Conservation (phyloP, 495 filamentous ascomycete species). For the Staphylotrichum longicolle region DNA sequence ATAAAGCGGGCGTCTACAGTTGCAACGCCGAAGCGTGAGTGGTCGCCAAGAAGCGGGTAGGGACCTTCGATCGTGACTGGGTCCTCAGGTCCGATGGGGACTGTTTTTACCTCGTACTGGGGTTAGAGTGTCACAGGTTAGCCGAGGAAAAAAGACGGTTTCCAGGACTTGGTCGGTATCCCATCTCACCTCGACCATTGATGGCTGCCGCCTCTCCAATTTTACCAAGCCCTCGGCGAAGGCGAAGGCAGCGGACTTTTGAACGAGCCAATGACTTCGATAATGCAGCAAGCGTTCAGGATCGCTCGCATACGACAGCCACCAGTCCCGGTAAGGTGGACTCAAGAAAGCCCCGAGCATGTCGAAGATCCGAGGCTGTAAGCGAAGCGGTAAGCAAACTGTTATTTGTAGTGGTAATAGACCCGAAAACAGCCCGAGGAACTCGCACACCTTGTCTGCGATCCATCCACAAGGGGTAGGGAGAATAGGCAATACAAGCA, state of each 20-base stretch:
- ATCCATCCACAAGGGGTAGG: slow-evolving; percentile 23
- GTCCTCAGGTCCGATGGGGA: slow-evolving; percentile 21
- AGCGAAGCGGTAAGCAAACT: too few relatives aligned
- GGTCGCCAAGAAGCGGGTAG: slow-evolving; percentile 31
- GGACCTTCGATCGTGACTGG: slow-evolving; percentile 24
- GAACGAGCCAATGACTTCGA: slow-evolving; percentile 33
- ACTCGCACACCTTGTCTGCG: slow-evolving; percentile 5
- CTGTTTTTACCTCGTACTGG: slow-evolving; percentile 26
- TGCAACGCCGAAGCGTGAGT: slow-evolving; percentile 25
- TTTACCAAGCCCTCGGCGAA: slow-evolving; percentile 27
- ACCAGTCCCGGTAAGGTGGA: slow-evolving; percentile 34
- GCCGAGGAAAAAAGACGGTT: background rate
- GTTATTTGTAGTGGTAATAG: too few relatives aligned
- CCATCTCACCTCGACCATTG: slow-evolving; percentile 30
- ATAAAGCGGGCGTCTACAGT: slow-evolving; percentile 31
- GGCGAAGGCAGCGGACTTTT: slow-evolving; percentile 25
- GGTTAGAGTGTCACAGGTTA: background rate
- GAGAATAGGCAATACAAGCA: slow-evolving; percentile 30
- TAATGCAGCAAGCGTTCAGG: slow-evolving; percentile 21
- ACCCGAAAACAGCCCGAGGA: too few relatives aligned
- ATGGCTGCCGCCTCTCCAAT: slow-evolving; percentile 25
- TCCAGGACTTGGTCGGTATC: background rate
- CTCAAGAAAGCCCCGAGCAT: slow-evolving; percentile 37
- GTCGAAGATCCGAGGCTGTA: slow-evolving; percentile 11
- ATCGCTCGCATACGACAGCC: slow-evolving; percentile 28